phyloP scores from a whole-genome alignment of 208 protist genomes.

The Polymyxa betae region DNA sequence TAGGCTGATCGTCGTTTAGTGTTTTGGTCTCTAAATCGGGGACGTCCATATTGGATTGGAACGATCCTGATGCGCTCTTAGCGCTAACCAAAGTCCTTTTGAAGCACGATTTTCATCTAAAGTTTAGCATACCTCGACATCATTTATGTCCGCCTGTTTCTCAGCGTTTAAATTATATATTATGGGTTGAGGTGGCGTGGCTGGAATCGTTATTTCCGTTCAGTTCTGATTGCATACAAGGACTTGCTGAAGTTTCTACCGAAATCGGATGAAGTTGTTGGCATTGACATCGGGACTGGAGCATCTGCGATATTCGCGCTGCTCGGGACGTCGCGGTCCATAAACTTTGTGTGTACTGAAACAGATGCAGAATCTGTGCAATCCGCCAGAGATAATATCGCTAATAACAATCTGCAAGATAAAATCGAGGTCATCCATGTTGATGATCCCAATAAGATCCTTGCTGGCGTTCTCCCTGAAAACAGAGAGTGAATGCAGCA shows the following conservation, averaged over 20 bases:
- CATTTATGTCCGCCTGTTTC: conserved; percentile 53
- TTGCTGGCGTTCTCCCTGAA: conserved; percentile 24
- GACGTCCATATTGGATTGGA: background rate
- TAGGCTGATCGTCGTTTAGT: background rate
- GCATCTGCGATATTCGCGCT: conserved; percentile 54
- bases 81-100: background rate
- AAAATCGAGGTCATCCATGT: conserved; percentile 17
- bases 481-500: background rate
- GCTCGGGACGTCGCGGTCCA: background rate
- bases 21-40: background rate
- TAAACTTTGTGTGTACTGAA: conserved; percentile 30
- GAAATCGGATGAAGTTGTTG: background rate
- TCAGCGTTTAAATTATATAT: conserved; percentile 55
- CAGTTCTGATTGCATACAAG: conserved; percentile 34
- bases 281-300: conserved; percentile 53
- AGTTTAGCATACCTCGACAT: conserved; percentile 9
- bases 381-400: conserved; percentile 2
- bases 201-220: background rate
- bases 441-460: background rate
- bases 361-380: conserved; percentile 20
- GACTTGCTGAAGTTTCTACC: background rate
- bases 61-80: background rate
- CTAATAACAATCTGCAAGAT: conserved; percentile 26
- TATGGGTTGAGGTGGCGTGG: background rate
- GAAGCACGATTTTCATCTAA: conserved; percentile 6